Evolutionary conservation across 108 stramenopile species (phyloP).

Genomic region (Seminavis robusta): DNA sequence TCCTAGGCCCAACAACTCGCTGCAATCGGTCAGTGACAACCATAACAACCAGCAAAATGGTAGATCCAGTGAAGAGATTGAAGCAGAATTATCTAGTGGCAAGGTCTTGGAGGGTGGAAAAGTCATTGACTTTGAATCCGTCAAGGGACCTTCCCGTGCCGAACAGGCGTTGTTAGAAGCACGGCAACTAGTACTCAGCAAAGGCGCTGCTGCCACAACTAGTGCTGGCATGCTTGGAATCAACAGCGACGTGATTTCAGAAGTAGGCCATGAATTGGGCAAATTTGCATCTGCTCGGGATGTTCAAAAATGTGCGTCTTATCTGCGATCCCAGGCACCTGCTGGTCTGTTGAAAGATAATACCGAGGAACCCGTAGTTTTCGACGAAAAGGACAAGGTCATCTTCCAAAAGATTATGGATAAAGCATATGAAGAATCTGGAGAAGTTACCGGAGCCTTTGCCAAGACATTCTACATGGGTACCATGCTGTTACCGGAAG

Average conservation of each 20-base stretch:
- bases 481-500: conserved; percentile 75
- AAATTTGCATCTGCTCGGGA: conserved; percentile 46
- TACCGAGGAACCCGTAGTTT: conserved; percentile 22
- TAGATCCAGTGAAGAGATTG: conserved; percentile 44
- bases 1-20: too few relatives aligned
- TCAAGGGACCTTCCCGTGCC: conserved; percentile 69
- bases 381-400: conserved; percentile 21
- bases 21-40: background rate
- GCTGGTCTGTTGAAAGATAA: conserved; percentile 41
- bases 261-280: conserved; percentile 81
- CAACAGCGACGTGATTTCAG: conserved; percentile 79
- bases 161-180: conserved; percentile 66
- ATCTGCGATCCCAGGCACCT: conserved; percentile 58
- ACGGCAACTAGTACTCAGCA: conserved; percentile 27
- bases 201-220: background rate
- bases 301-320: conserved; percentile 68
- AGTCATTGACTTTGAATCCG: conserved; percentile 79
- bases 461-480: conserved; percentile 97
- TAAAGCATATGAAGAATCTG: conserved; percentile 90
- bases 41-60: conserved; percentile 4
- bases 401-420: conserved; percentile 41
- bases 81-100: conserved; percentile 56
- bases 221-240: conserved; percentile 69
- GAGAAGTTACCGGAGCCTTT: conserved; percentile 93
- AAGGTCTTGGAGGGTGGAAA: conserved; percentile 69